Conservation (phyloP, 2,329 filamentous ascomycete species). For the Coniochaeta sp. region DNA sequence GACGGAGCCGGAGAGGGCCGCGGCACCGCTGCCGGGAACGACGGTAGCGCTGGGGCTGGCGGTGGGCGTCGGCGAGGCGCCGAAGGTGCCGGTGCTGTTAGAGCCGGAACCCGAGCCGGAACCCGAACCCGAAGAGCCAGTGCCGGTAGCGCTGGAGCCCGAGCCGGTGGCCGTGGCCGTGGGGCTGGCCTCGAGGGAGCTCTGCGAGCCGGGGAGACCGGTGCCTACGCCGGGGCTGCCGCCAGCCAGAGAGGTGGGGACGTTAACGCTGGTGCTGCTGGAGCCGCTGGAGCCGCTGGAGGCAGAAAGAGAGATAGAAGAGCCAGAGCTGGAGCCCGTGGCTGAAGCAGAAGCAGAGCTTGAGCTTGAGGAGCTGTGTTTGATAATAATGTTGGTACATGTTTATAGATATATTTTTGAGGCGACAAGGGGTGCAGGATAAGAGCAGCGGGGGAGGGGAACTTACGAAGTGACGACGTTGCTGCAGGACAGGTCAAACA, state of each 20-base stretch:
- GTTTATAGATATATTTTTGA: not conserved
- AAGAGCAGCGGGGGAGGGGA: not conserved
- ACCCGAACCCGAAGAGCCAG: slow-evolving; percentile 11
- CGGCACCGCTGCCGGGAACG: slow-evolving; percentile 10
- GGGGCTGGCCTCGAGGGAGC: slow-evolving; percentile 13
- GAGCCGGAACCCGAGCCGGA: slow-evolving; percentile 16
- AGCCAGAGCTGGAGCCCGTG: slow-evolving; percentile 5
- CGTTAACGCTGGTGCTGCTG: not conserved
- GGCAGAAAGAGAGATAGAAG: slow-evolving; percentile 7
- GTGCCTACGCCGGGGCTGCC: slow-evolving; percentile 16
- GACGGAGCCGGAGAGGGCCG: slow-evolving; percentile 16
- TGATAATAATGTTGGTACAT: slow-evolving; percentile 1
- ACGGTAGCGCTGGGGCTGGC: slow-evolving; percentile 12
- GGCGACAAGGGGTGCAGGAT: not conserved
- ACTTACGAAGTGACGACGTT: slow-evolving; percentile 19
- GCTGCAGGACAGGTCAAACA: slow-evolving; percentile 57
- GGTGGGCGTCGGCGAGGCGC: slow-evolving; percentile 8
- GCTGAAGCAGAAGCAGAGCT: slow-evolving; percentile 15
- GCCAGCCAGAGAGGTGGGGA: not conserved
- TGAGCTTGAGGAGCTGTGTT: slow-evolving; percentile 7
- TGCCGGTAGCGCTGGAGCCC: slow-evolving; percentile 5
- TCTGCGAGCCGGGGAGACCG: slow-evolving; percentile 16
- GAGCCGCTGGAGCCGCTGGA: slow-evolving; percentile 4
- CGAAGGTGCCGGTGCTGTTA: slow-evolving; percentile 12
- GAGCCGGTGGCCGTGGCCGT: slow-evolving; percentile 9